phyloP scores from a whole-genome alignment of 2,329 filamentous ascomycete species.

The Diplodia intermedia region DNA sequence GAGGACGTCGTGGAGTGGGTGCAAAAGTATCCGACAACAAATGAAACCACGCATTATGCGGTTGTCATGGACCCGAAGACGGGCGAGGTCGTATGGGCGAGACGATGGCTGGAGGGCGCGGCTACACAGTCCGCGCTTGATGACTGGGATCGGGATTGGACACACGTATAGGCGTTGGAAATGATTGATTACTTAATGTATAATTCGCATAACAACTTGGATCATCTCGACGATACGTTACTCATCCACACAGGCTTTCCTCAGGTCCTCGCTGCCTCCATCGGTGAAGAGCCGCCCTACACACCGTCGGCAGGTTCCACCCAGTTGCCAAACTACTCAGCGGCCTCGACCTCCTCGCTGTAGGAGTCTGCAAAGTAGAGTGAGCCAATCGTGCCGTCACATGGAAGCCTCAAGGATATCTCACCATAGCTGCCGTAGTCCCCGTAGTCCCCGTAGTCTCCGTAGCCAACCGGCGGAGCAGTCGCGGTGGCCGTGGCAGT shows the following conservation, averaged over 20 bases:
- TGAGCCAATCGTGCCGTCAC: not conserved
- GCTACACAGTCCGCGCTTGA: not conserved
- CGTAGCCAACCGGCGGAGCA: not conserved
- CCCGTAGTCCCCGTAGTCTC: conserved; percentile 20
- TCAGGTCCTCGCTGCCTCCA: too few species aligned
- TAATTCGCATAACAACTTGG: not conserved
- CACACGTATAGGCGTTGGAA: not conserved
- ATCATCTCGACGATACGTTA: too few species aligned
- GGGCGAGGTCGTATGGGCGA: conserved; percentile 57
- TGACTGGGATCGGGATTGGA: not conserved
- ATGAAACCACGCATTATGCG: conserved; percentile 65
- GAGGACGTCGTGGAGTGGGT: conserved; percentile 58
- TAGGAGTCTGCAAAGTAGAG: not conserved
- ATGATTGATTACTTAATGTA: not conserved
- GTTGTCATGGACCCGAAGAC: conserved; percentile 62
- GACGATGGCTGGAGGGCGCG: conserved; percentile 33
- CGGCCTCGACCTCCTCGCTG: conserved; percentile 10
- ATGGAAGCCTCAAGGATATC: not conserved
- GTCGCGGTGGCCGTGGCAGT: too few species aligned
- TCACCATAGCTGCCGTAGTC: conserved; percentile 25
- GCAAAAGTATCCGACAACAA: conserved; percentile 60
- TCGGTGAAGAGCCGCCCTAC: not conserved
- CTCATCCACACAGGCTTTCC: too few species aligned
- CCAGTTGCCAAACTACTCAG: not conserved
- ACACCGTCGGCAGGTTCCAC: too few species aligned